A percentile compares a stretch with the other conserved stretches of the same genome.
These are phyloP conservation scores for Tolypocladium inflatum DNA, from an alignment of 2,329 filamentous ascomycete species.

Conservation along the genomic window DNA sequence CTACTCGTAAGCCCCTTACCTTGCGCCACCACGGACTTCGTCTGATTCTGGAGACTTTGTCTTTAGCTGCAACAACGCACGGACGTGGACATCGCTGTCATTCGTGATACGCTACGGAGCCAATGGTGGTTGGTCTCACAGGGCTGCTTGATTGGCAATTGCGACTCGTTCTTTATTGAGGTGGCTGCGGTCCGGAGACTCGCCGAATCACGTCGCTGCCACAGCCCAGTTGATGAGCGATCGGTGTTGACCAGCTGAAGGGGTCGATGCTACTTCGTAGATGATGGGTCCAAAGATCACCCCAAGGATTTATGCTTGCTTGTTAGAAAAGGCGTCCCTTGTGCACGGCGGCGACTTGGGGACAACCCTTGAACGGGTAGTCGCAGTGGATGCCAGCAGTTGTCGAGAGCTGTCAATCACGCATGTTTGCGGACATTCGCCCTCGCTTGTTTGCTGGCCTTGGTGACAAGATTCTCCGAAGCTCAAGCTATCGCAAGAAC, in stretches of 20 bases:
- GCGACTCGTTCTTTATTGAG: neutral
- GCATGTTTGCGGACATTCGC: neutral
- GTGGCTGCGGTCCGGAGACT: neutral
- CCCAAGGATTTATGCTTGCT: neutral
- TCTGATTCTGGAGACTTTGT: neutral
- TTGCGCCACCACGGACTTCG: neutral
- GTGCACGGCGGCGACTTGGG: neutral
- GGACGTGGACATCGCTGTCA: too few species aligned
- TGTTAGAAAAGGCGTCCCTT: neutral
- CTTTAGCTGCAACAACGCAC: too few species aligned
- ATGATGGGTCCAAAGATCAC: neutral
- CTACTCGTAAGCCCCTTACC: neutral
- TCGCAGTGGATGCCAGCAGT: neutral
- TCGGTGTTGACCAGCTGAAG: neutral
- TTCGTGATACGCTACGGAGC: too few species aligned
- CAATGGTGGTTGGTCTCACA: neutral
- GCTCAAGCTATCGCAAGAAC: neutral
- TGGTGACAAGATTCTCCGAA: neutral
- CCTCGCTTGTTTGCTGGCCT: neutral
- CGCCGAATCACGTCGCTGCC: neutral
- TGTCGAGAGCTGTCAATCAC: neutral
- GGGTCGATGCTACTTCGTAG: neutral
- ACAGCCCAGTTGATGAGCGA: neutral
- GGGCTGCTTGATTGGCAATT: neutral
- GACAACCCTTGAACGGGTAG: neutral